phyloP scores from a whole-genome alignment of 805 yeast genomes.

The Saturnispora silvae region DNA sequence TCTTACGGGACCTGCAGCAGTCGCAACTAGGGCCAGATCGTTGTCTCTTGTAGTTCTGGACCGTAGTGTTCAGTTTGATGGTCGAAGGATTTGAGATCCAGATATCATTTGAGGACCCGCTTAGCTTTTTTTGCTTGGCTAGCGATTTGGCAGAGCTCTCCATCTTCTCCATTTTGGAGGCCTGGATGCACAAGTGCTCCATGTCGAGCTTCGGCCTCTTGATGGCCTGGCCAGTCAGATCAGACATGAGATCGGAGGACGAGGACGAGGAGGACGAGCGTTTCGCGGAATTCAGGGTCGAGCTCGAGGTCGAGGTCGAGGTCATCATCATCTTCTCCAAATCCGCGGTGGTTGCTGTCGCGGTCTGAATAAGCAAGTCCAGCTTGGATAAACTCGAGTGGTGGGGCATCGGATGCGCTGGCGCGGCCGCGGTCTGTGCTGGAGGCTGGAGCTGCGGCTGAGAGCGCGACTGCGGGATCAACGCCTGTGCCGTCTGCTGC shows the following conservation, averaged over 20 bases:
- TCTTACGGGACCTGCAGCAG: slow-evolving; percentile 55
- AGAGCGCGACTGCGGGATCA: neutral
- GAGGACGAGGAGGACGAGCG: neutral
- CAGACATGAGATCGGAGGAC: neutral
- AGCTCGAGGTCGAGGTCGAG: too few species aligned
- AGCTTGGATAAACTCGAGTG: too few species aligned
- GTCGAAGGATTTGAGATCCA: slow-evolving; percentile 11
- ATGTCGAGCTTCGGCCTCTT: neutral
- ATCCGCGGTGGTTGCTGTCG: slow-evolving; percentile 21
- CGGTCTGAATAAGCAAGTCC: slow-evolving; percentile 25
- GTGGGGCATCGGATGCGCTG: too few species aligned
- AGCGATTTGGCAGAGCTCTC: neutral
- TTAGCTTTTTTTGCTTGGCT: neutral
- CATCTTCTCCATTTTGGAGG: slow-evolving; percentile 4
- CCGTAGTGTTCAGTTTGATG: slow-evolving; percentile 26
- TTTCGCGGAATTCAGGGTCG: too few species aligned
- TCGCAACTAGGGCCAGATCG: slow-evolving; percentile 71
- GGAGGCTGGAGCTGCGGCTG: neutral
- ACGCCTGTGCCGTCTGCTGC: neutral
- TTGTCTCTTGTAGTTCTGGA: slow-evolving; percentile 35
- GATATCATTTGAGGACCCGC: neutral
- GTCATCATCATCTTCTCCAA: slow-evolving; percentile 6
- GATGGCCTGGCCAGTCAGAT: neutral
- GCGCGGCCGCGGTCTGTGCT: too few species aligned
- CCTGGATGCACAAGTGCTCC: slow-evolving; percentile 6